Base-by-base conservation (phyloP, 176 grass and related monocot species). In the Musa acuminata region DNA sequence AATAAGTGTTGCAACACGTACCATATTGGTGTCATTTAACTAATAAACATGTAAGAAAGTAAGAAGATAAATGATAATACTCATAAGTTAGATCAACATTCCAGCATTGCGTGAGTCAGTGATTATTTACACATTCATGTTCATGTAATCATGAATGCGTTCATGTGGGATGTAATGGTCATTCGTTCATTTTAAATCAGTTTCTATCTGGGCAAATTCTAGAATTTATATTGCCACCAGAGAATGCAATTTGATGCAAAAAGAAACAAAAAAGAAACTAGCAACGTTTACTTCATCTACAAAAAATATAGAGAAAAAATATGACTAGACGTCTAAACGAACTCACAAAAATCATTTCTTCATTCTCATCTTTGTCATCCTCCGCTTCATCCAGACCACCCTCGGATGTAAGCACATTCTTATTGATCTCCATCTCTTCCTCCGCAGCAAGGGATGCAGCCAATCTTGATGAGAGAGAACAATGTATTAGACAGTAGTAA, bases 361-460 rank as follows among this genome's bases (percentile, higher is more conserved):
- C 90, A 1, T 87, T 81, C 13, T 93, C 90, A 10, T 84, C 87
- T 9, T 87, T 81, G 11, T 93, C 90, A 51, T 78, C 80, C 73
- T 80, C 84, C 67, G 22, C 77, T 74, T 74, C 77, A 82, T 82
- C 87, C 72, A 63, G 55, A 76, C 52, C 58, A 78, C 53, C 86
- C 66, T 67, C 75, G 49, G 83, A 77, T 81, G 62, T 49, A 73
- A 74, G 53, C 50, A 72, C 84, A 73, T 72, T 85, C 0, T 49
- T 84, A 71, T 49, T 79, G 49, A 84, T 75, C 25, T 82, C 58
- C 54, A 23, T 76, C 52, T 91, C 87, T 49, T 97, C 90, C 80
- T 98, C 94, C 79, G 94, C 90, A 82, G 90, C 87, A 91, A 93
- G 90, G 57, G 94, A 98, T 62, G 87, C 83, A 29, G 87, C 90